Percentiles rank a stretch among this genome's conserved stretches.
These are phyloP conservation scores for Neofusicoccum laricinum DNA, from an alignment of 2,329 filamentous ascomycete species.

Conservation along the genomic window DNA sequence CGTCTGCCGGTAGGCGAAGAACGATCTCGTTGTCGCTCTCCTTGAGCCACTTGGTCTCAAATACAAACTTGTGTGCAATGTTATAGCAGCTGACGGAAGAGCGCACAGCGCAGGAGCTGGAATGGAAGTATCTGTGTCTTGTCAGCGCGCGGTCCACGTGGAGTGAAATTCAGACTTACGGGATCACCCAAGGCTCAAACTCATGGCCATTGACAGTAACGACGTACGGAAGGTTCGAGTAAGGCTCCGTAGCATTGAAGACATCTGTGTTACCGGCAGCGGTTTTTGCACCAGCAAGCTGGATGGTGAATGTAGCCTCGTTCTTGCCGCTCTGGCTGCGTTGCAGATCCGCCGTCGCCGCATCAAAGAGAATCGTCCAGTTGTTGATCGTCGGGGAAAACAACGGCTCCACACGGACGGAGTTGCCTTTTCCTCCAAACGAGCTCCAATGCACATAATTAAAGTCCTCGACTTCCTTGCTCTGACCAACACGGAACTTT, in stretches of 20 bases:
- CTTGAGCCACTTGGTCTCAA: constrained; percentile 34
- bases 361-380: constrained; percentile 57
- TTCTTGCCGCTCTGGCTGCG: constrained; percentile 19
- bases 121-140: constrained; percentile 50
- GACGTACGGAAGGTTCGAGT: constrained; percentile 53
- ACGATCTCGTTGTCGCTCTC: constrained; percentile 55
- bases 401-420: constrained; percentile 38
- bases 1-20: constrained; percentile 58
- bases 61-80: constrained; percentile 54
- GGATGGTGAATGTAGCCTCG: constrained; percentile 60
- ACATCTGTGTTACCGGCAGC: constrained; percentile 61
- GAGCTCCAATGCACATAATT: constrained; percentile 68
- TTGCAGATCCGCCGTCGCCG: constrained; percentile 41
- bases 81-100: constrained; percentile 63
- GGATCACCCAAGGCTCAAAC: constrained; percentile 55
- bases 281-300: constrained; percentile 62
- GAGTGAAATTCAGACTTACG: constrained; percentile 36
- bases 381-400: constrained; percentile 54
- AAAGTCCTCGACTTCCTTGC: constrained; percentile 48
- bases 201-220: constrained; percentile 47
- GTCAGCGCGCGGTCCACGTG: background rate
- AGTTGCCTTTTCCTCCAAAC: constrained; percentile 57
- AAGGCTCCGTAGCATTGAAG: constrained; percentile 53
- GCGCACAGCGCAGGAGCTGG: constrained; percentile 59
- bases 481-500: constrained; percentile 55